Base-by-base conservation (phyloP, 768 basidiomycete genomes). In the Fistulinella prunicolor region DNA sequence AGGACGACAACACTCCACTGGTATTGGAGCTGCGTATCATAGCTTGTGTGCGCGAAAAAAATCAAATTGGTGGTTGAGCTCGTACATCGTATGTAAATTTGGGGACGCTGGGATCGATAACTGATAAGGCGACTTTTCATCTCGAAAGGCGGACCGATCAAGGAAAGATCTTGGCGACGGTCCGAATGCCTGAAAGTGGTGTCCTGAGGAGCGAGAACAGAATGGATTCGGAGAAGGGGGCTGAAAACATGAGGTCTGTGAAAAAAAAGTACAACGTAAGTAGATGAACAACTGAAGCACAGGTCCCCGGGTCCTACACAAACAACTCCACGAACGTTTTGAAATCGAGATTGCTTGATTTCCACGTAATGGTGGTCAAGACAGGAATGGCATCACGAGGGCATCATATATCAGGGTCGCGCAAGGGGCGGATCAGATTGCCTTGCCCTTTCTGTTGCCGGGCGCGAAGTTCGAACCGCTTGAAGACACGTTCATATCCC, bases 41-140 rank as follows among this genome's bases (percentile, higher is more conserved):
- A n/a, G n/a, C n/a, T n/a, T n/a, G n/a, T n/a, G n/a, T n/a, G n/a
- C n/a, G n/a, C n/a, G n/a, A n/a, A n/a, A n/a, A n/a, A n/a, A n/a
- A n/a, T n/a, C n/a, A n/a, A n/a, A n/a, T n/a, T n/a, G n/a, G n/a
- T n/a, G n/a, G n/a, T n/a, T n/a, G n/a, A n/a, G n/a, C n/a, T n/a
- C n/a, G n/a, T n/a, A n/a, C n/a, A 16, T 20, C 34, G 44, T 37
- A 35, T 40, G 28, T 6, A 22, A 38, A 28, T 50, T 24, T 38
- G 30, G 7, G 28, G 12, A 21, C 13, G 40, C 47, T 30, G 23
- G 6, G 21, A 41, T 19, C 19, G 23, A 40, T 50, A 13, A 14
- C 48, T 50, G 40, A 30, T 49, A 57, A 47, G 50, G 47, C 14
- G 13, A 53, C 43, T 45, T 32, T 61, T 51, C 49, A 61, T 60